These are phyloP conservation scores for Diplodia sapinea DNA, from an alignment of 2,329 filamentous ascomycete species.

Conservation along the genomic window DNA sequence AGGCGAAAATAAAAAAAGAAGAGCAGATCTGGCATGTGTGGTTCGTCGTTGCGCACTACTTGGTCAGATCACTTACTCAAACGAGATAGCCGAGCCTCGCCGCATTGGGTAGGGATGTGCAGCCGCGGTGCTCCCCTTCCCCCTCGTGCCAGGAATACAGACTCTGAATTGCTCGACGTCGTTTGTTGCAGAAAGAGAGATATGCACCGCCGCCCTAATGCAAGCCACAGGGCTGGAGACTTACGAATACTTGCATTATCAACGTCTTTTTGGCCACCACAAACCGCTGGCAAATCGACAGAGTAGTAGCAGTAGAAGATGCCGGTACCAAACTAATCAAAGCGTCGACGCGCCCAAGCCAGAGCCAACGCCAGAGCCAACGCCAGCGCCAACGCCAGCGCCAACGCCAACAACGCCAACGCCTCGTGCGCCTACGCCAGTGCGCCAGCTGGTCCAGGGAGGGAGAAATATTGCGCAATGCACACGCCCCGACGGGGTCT, in stretches of 20 bases:
- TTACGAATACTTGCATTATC: conserved; percentile 1
- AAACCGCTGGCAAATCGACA: background rate
- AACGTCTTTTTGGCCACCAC: background rate
- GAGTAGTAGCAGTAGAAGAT: too few relatives aligned
- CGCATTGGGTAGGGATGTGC: background rate
- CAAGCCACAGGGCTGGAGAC: conserved; percentile 12
- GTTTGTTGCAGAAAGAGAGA: background rate
- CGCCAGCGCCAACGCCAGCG: background rate
- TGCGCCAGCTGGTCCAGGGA: background rate
- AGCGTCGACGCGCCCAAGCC: background rate
- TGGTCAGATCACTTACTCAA: background rate
- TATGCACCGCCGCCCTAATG: background rate
- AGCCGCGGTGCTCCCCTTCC: background rate
- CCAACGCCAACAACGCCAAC: background rate
- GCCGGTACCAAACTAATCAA: background rate
- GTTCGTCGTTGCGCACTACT: background rate
- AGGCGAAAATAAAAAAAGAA: background rate
- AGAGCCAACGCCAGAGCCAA: background rate
- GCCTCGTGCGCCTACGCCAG: background rate
- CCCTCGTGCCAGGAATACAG: background rate
- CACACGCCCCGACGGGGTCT: background rate
- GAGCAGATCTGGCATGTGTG: background rate
- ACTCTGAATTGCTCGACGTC: background rate
- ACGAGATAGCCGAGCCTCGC: background rate
- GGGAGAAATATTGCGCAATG: background rate